A percentile compares a stretch with the other conserved stretches of the same genome.
These are phyloP conservation scores for Pelargonium citronellum DNA, from an alignment of 441 rosid species.

Conservation along the genomic window DNA sequence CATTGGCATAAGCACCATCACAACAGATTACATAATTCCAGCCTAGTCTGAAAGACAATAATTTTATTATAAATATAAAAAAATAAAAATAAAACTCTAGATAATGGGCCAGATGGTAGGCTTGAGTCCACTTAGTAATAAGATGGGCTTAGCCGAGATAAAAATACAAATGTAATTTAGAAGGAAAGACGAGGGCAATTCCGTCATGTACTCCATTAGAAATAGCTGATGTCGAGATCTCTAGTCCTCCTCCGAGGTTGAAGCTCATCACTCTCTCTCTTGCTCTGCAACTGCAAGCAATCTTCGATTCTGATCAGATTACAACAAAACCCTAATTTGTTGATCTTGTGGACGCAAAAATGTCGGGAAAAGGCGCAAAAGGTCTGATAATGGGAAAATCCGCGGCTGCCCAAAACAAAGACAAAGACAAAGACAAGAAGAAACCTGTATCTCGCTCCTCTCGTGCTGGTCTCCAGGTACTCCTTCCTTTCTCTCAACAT, in stretches of 20 bases:
- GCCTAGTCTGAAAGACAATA: too few species aligned
- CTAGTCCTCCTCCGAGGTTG: background rate
- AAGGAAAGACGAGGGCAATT: background rate
- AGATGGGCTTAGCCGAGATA: background rate
- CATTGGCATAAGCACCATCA: too few species aligned
- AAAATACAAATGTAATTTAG: background rate
- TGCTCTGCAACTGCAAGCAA: slow-evolving; percentile 6
- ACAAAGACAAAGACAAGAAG: slow-evolving; percentile 75
- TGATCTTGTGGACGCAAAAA: slow-evolving; percentile 17
- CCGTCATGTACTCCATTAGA: background rate
- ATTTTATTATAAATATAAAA: too few species aligned
- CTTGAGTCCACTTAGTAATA: too few species aligned
- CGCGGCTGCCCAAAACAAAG: slow-evolving; percentile 61
- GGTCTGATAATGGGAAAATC: slow-evolving; percentile 82
- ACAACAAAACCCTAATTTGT: background rate
- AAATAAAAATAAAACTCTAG: too few species aligned
- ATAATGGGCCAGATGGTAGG: too few species aligned
- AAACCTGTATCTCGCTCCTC: slow-evolving; percentile 78
- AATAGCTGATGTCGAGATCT: background rate
- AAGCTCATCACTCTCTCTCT: background rate
- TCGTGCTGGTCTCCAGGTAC: slow-evolving; percentile 92
- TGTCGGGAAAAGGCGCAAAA: slow-evolving; percentile 94
- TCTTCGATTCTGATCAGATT: background rate
- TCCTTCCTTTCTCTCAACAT: background rate
- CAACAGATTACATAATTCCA: too few species aligned